Evolutionary conservation across 306 rosid genomes (phyloP), one percentile per base, ranked within the genome.

Genomic region (Cicer judaicum): DNA sequence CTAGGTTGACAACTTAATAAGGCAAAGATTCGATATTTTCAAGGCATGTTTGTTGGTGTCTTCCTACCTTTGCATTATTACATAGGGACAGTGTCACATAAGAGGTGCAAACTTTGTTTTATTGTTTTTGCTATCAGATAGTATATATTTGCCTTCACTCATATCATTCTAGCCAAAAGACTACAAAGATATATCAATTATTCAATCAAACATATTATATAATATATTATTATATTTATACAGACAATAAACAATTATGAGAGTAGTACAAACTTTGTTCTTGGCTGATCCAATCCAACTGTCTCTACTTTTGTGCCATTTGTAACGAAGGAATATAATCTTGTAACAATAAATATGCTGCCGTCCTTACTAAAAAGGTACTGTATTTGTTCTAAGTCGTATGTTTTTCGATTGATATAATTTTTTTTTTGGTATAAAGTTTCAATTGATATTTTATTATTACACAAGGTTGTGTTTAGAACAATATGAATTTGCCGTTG

Each of bases 61-160:
- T 21, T 36, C 16, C 70, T 78, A 70, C 68, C 84, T 72, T 80
- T 75, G 79, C 70, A 44, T 78, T 73, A 75, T 65, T 54, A 29
- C 7, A 70, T 73, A 50, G 65, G 86, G 87, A 54, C 81, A 76
- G 11, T 42, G 46, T 60, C 69, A 62, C 81, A 9, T 49, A 44
- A 69, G 40, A 13, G 42, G 64, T 63, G n/a, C 65, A 65, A 54
- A 55, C 2, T 54, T 47, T 19, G 7, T 12, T 36, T 36, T 55
- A 2, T 70, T 40, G 42, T 44, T 19, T 47, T 47, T 19, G 43
- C 8, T 19, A 55, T 14, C 36, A 10, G 55, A 64, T 38, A 44
- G n/a, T 7, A 40, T 50, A 9, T 15, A 41, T 64, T 42, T 72
- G 61, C 56, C 55, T 62, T 39, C 48, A 56, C 68, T 62, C 24